Base-by-base conservation (phyloP, 768 basidiomycete species). In the Macrolepiota albuminosa region DNA sequence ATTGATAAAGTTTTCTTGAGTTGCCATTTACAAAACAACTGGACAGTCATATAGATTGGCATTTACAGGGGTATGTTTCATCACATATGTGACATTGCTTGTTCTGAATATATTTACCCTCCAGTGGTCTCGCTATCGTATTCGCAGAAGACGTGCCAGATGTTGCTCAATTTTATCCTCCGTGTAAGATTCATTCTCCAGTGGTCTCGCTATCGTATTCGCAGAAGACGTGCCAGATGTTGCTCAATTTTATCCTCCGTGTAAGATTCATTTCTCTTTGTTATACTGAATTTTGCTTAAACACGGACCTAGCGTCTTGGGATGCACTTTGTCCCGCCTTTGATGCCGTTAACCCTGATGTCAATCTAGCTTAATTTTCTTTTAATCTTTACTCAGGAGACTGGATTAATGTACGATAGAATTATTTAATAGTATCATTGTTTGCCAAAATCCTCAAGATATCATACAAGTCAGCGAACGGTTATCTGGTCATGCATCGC, bases 21-120 rank as follows among this genome's bases (percentile, higher is more conserved):
- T 13, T 26, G 5, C 26, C 26, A 55, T 24, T 21, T 39, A 13
- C 40, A 29, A 29, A 29, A 29, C 47, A 29, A 29, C 29, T 29
- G 6, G 43, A 37, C 24, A 80, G 80, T 60, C 81, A 83, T 62
- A 83, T 83, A 56, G 81, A 83, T 57, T 83, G 79, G 74, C 83
- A 84, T 70, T 66, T 82, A 9, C 68, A 77, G 10, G 65, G 67
- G 75, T 77, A 54, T 3, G 5, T 40, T 40, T 6, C 47, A 11
- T 54, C 18, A 10, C 47, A 33, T 54, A 36, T 49, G 18, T 6
- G n/a, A 37, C 6, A 3, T 5, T 21, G 29, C 29, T 29, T 29
- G 29, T 29, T 29, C 29, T 29, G 29, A 29, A 29, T 29, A 29
- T 29, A 29, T 29, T 29, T 4, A 1, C 29, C n/a, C 29, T n/a